phyloP scores from a whole-genome alignment of 345 rosid genomes.

The Aurinia saxatilis region DNA sequence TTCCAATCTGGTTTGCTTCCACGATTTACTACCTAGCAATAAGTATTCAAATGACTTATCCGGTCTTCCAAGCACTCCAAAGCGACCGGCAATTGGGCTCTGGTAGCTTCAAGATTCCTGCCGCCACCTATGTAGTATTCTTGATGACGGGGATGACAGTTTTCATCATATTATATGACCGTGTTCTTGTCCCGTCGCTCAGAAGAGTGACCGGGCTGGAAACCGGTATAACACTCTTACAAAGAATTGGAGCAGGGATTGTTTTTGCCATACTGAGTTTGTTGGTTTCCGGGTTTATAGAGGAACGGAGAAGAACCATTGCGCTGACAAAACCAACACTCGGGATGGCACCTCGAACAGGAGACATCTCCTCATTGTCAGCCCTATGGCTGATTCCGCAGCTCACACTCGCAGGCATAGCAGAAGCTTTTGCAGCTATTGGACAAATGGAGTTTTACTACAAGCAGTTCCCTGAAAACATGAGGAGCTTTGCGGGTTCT shows the following conservation, averaged over 20 bases:
- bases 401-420: constrained; percentile 38
- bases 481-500: constrained; percentile 40
- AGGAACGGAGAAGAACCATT: constrained; percentile 34
- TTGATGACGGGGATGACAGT: constrained; percentile 42
- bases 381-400: constrained; percentile 52
- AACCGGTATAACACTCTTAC: constrained; percentile 40
- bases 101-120: constrained; percentile 42
- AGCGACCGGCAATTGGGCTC: constrained; percentile 42
- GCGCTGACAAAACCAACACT: constrained; percentile 44
- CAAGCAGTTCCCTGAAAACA: constrained; percentile 50
- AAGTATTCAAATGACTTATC: constrained; percentile 41
- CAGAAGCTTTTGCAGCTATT: constrained; percentile 37
- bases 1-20: constrained; percentile 53
- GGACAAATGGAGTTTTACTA: constrained; percentile 46
- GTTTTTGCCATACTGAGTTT: constrained; percentile 31
- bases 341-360: constrained; percentile 34
- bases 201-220: constrained; percentile 34
- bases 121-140: constrained; percentile 45
- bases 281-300: constrained; percentile 43
- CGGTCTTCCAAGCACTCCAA: constrained; percentile 56
- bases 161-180: constrained; percentile 49
- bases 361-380: constrained; percentile 49
- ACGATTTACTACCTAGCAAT: constrained; percentile 33
- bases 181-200: constrained; percentile 40
- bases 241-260: constrained; percentile 41